Conservation (phyloP, 1,284 basidiomycete genomes). For the Bondarzewia mesenterica region DNA sequence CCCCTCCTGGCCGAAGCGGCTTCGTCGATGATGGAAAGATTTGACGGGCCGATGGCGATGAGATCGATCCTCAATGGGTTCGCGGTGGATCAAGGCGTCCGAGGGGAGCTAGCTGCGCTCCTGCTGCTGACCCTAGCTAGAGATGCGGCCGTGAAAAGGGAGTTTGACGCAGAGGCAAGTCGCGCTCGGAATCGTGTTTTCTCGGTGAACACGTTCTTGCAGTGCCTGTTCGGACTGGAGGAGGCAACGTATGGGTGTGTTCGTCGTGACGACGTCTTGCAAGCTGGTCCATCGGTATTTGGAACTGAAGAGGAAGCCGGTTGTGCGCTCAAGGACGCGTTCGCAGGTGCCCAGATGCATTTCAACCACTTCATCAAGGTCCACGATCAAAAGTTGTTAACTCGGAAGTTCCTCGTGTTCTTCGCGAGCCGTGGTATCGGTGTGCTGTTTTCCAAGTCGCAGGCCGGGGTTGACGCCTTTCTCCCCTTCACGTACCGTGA, state of each 20-base stretch:
- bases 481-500: conserved; percentile 17
- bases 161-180: too few relatives aligned
- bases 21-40: conserved; percentile 3
- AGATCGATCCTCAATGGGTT: conserved; percentile 2
- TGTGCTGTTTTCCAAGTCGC: conserved; percentile 16
- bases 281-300: not conserved
- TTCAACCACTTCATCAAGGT: conserved; percentile 26
- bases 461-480: conserved; percentile 16
- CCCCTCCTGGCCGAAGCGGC: conserved; percentile 19
- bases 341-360: conserved; percentile 14
- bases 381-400: conserved; percentile 13
- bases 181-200: too few relatives aligned
- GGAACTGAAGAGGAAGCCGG: not conserved
- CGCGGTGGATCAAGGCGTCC: conserved; percentile 8
- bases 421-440: conserved; percentile 20
- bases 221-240: too few relatives aligned
- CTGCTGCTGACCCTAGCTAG: conserved; percentile 11
- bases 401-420: conserved; percentile 13
- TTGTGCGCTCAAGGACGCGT: conserved; percentile 7
- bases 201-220: too few relatives aligned
- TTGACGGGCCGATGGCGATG: not conserved
- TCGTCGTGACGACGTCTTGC: not conserved
- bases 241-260: too few relatives aligned
- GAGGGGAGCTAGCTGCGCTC: conserved; percentile 7
- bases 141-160: conserved; percentile 5